Evolutionary conservation across 2,329 filamentous ascomycete genomes (phyloP).

Genomic region (Plectosphaerella plurivora): DNA sequence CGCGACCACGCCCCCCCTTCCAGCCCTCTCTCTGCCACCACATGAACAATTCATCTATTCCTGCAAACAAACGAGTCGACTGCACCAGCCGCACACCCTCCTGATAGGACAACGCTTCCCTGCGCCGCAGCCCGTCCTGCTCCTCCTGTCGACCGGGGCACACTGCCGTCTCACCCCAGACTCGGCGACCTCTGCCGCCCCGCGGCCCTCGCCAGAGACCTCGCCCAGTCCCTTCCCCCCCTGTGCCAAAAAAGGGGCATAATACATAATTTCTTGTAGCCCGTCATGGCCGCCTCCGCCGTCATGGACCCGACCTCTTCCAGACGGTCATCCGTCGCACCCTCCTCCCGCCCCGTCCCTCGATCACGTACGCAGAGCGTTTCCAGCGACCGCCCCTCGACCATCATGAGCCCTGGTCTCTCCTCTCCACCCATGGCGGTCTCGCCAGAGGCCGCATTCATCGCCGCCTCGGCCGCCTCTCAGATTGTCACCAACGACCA

Average conservation of each 20-base stretch:
- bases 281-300: constrained; percentile 10
- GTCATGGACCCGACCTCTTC: constrained; percentile 16
- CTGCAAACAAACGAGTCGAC: constrained; percentile 7
- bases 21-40: constrained; percentile 3
- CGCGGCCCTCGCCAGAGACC: background rate
- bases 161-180: constrained; percentile 10
- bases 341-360: constrained; percentile 21
- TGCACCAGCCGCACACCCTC: background rate
- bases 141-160: constrained; percentile 6
- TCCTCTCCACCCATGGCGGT: constrained; percentile 64
- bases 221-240: background rate
- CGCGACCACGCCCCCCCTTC: constrained; percentile 4
- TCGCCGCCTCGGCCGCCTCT: constrained; percentile 81
- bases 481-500: constrained; percentile 90
- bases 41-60: constrained; percentile 11
- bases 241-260: background rate
- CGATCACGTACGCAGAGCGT: constrained; percentile 58
- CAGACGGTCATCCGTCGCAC: constrained; percentile 27
- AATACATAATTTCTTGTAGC: background rate
- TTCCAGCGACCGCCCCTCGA: constrained; percentile 67
- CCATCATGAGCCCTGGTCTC: constrained; percentile 51
- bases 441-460: constrained; percentile 78
- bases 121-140: background rate
- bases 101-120: constrained; percentile 6
- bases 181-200: constrained; percentile 6